Evolutionary conservation across 139 green algal species (phyloP).

Genomic region (Chlamydomonas sp.): DNA sequence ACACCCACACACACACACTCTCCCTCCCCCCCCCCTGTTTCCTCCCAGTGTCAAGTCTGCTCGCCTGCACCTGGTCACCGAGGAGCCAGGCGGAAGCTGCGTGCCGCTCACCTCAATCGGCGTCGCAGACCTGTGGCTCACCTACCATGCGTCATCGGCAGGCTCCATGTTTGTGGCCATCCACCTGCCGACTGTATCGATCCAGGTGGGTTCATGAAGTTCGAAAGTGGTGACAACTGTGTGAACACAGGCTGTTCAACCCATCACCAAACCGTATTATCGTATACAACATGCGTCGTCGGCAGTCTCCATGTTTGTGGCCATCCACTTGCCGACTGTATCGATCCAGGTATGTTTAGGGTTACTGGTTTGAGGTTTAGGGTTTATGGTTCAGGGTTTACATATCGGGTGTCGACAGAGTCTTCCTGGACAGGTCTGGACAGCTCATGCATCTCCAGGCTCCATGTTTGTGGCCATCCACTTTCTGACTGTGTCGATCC

Average conservation of each 20-base stretch:
- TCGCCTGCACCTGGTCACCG: constrained; percentile 14
- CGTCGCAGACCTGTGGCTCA: constrained; percentile 50
- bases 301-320: constrained; percentile 44
- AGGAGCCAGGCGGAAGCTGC: constrained; percentile 1
- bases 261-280: too few species aligned
- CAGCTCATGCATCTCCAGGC: constrained; percentile 20
- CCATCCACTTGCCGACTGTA: constrained; percentile 54
- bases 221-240: too few species aligned
- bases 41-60: neutral
- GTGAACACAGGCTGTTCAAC: too few species aligned
- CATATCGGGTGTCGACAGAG: too few species aligned
- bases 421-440: too few species aligned
- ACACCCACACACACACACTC: neutral
- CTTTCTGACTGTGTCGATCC: constrained; percentile 48
- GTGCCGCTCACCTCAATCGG: constrained; percentile 18
- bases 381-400: too few species aligned
- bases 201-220: too few species aligned
- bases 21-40: neutral
- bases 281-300: constrained; percentile 23
- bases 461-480: constrained; percentile 50
- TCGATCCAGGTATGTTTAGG: too few species aligned
- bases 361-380: too few species aligned
- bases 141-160: constrained; percentile 19
- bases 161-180: constrained; percentile 50
- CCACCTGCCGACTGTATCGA: constrained; percentile 51